Evolutionary conservation across 2,329 filamentous ascomycete genomes (phyloP).

Genomic region (Penicillium brasilianum): DNA sequence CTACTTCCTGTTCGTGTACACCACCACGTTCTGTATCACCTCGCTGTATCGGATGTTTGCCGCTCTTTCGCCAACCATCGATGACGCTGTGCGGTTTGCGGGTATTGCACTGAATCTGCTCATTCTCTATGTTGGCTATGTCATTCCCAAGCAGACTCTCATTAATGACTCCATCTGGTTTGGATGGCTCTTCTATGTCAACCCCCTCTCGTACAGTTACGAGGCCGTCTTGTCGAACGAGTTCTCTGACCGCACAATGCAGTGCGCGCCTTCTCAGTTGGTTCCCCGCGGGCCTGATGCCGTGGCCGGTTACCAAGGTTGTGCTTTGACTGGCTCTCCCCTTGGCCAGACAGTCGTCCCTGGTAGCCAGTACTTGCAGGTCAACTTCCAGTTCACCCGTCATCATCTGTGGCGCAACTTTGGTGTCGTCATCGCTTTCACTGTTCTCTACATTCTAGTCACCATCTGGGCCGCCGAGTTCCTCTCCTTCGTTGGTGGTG

Average conservation of each 20-base stretch:
- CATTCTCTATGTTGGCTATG: constrained; percentile 69
- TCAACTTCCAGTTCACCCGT: constrained; percentile 62
- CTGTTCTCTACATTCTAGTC: constrained; percentile 72
- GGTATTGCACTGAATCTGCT: constrained; percentile 66
- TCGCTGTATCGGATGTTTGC: constrained; percentile 71
- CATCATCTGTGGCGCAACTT: constrained; percentile 73
- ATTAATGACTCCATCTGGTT: constrained; percentile 67
- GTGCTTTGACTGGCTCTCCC: constrained; percentile 63
- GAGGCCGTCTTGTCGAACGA: constrained; percentile 72
- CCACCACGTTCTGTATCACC: constrained; percentile 66
- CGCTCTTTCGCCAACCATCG: constrained; percentile 65
- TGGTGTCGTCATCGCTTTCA: constrained; percentile 76
- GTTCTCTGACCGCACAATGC: constrained; percentile 61
- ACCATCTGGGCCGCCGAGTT: constrained; percentile 73
- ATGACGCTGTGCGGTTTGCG: constrained; percentile 69
- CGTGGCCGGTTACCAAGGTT: constrained; percentile 65
- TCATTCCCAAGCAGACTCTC: constrained; percentile 69
- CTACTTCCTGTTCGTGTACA: constrained; percentile 67
- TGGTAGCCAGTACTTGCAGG: constrained; percentile 60
- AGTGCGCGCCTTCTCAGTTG: constrained; percentile 63
- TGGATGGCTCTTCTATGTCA: constrained; percentile 64
- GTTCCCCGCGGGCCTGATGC: constrained; percentile 64
- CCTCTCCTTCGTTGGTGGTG: constrained; percentile 65
- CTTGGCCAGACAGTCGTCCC: constrained; percentile 57
- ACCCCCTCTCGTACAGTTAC: constrained; percentile 65